A percentile compares a stretch with the other conserved stretches of the same genome.
phyloP scores from a whole-genome alignment of 2,329 filamentous ascomycete species.

The Coccinonectria pachysandricola region DNA sequence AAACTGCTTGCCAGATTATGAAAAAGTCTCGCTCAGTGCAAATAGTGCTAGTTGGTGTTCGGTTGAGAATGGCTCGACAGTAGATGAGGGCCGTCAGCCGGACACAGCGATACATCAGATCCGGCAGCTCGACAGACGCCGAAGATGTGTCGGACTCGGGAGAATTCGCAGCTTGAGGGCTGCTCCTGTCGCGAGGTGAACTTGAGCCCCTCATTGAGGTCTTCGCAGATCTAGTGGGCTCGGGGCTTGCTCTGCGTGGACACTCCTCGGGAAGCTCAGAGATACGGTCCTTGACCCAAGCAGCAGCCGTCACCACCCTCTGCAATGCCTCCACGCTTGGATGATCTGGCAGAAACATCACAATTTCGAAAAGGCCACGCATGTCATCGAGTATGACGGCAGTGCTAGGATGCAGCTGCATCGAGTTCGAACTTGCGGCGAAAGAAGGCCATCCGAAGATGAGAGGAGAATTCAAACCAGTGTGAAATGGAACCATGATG shows the following conservation, averaged over 20 bases:
- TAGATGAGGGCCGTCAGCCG: slow-evolving; percentile 38
- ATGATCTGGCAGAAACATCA: slow-evolving; percentile 28
- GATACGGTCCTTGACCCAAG: slow-evolving; percentile 31
- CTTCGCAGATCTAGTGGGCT: slow-evolving; percentile 7
- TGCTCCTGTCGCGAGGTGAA: slow-evolving; percentile 4
- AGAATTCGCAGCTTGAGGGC: slow-evolving; percentile 5
- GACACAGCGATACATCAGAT: slow-evolving; percentile 37
- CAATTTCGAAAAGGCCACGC: slow-evolving; percentile 34
- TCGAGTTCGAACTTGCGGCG: slow-evolving; percentile 27
- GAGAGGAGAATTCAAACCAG: slow-evolving; percentile 38
- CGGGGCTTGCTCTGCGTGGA: slow-evolving; percentile 6
- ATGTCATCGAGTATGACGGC: slow-evolving; percentile 42
- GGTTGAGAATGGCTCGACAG: slow-evolving; percentile 32
- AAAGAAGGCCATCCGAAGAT: slow-evolving; percentile 33
- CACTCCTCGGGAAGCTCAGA: slow-evolving; percentile 21
- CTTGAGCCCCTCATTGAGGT: slow-evolving; percentile 7
- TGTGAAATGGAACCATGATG: slow-evolving; percentile 29
- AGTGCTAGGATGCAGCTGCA: slow-evolving; percentile 35
- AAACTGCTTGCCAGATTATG: slow-evolving; percentile 35
- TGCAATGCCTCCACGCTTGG: slow-evolving; percentile 27
- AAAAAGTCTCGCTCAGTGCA: slow-evolving; percentile 30
- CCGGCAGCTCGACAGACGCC: slow-evolving; percentile 19
- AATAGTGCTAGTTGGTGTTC: slow-evolving; percentile 30
- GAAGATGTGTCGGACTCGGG: slow-evolving; percentile 10
- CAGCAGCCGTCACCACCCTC: slow-evolving; percentile 28